A percentile compares a stretch with the other conserved stretches of the same genome.
Evolutionary conservation across 331 rosid genomes (phyloP).

Genomic region (Phaseolus coccineus): DNA sequence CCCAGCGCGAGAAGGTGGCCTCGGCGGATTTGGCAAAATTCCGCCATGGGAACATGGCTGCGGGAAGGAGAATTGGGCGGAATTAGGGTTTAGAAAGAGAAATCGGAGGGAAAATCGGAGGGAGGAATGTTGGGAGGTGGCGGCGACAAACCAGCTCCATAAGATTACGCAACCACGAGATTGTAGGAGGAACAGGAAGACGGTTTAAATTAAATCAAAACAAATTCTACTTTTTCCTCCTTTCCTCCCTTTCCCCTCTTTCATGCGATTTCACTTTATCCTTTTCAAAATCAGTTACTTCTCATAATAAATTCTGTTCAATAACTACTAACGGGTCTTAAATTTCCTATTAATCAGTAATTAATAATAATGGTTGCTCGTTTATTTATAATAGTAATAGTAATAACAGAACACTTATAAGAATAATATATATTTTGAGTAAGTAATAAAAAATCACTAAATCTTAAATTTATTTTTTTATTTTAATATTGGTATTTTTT

Average conservation of each 20-base stretch:
- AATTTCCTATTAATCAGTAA: not conserved
- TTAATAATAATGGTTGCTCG: too few species aligned
- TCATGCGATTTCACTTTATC: not conserved
- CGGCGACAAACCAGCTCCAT: constrained; percentile 50
- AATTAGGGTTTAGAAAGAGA: constrained; percentile 44
- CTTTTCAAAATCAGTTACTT: not conserved
- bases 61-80: not conserved
- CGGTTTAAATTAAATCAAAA: constrained; percentile 9
- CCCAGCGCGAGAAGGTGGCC: constrained; percentile 92
- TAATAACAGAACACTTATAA: too few species aligned
- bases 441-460: too few species aligned
- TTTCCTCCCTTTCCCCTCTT: not conserved
- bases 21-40: constrained; percentile 94
- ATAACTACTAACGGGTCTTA: not conserved
- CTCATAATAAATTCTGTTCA: not conserved
- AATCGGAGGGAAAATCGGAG: not conserved
- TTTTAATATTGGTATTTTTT: too few species aligned
- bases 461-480: too few species aligned
- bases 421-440: too few species aligned
- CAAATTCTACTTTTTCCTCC: constrained; percentile 2
- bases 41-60: constrained; percentile 78
- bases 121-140: constrained; percentile 20
- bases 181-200: not conserved
- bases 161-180: constrained; percentile 38
- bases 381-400: too few species aligned